Base-by-base conservation (phyloP, 78 protist genomes). In the Isochrysis galbana region DNA sequence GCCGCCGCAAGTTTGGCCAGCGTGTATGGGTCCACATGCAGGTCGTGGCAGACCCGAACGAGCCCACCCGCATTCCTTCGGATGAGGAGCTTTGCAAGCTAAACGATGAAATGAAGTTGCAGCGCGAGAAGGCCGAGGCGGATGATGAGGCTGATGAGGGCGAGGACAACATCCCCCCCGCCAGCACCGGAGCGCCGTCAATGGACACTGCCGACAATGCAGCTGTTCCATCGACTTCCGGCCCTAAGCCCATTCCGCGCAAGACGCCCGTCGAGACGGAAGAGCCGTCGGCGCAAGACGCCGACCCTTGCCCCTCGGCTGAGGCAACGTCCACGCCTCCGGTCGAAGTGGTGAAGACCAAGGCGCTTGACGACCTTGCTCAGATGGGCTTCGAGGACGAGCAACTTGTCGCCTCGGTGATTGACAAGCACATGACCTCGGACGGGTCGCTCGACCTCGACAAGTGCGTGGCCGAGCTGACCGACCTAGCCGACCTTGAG, bases 1-100 rank as follows among this genome's bases (percentile, higher is more conserved):
- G 94, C 61, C 22, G 70, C 0, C 88, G 54, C 54, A 39, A 39
- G n/a, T 95, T 95, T 72, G 96, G 96, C 51, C 96, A 95, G 72
- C 61, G 89, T 29, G 41, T 95, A 32, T 95, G 91, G 70, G 83
- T 55, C 48, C 91, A 88, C 82, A 48, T 90, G 29, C 83, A 34
- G 69, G 94, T 95, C 32, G 82, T 72, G 7, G 91, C 41, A 39
- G 67, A 87, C 80, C 80, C 5, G 14, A n/a, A 19, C 41, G n/a
- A n/a, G 21, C n/a, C 1, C 86, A 25, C 22, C 32, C 39, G 7
- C 14, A 0, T 29, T 26, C 34, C 86, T 32, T 7, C 86, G 39
- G 29, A 29, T 29, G 29, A 1, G 47, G 36, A 77, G 23, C 21
- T 14, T 25, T 29, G n/a, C 23, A 38, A 0, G 25, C 4, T 36